Percentiles rank a stretch among this genome's conserved stretches.
Evolutionary conservation across 495 filamentous ascomycete genomes (phyloP).

Genomic region (Penicillium turbatum): DNA sequence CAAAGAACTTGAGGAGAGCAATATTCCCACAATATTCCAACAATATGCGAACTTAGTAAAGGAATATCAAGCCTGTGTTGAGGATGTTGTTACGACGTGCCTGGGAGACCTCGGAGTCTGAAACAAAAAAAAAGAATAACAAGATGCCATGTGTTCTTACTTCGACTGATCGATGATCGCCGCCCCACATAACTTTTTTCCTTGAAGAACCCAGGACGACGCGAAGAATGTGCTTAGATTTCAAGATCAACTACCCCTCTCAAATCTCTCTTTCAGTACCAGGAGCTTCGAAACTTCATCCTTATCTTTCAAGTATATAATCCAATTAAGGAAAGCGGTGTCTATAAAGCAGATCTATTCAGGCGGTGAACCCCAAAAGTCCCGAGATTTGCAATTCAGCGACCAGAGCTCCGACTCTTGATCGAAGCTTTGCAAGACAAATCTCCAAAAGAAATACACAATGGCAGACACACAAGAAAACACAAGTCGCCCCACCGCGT

Average conservation of each 20-base stretch:
- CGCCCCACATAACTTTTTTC: constrained; percentile 15
- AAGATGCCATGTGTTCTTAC: constrained; percentile 45
- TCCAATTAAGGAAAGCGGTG: constrained; percentile 17
- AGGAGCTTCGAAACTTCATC: not conserved
- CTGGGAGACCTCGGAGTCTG: not conserved
- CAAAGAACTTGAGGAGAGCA: constrained; percentile 1
- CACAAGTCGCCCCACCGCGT: constrained; percentile 16
- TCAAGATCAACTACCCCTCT: not conserved
- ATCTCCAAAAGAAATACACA: not conserved
- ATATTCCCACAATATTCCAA: not conserved
- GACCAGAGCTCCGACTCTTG: not conserved
- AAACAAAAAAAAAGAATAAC: constrained; percentile 13
- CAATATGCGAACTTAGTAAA: not conserved
- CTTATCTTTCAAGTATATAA: not conserved
- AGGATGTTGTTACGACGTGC: not conserved
- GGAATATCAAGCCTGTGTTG: not conserved
- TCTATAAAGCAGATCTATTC: not conserved
- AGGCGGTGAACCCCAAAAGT: constrained; percentile 20
- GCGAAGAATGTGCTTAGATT: not conserved
- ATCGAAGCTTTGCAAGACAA: not conserved
- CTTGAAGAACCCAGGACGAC: constrained; percentile 10
- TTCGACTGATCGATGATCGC: constrained; percentile 24
- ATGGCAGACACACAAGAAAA: constrained; percentile 12
- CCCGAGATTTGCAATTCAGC: not conserved
- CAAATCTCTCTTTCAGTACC: not conserved